phyloP scores from a whole-genome alignment of 345 rosid species.

The Eucalyptus regnans region DNA sequence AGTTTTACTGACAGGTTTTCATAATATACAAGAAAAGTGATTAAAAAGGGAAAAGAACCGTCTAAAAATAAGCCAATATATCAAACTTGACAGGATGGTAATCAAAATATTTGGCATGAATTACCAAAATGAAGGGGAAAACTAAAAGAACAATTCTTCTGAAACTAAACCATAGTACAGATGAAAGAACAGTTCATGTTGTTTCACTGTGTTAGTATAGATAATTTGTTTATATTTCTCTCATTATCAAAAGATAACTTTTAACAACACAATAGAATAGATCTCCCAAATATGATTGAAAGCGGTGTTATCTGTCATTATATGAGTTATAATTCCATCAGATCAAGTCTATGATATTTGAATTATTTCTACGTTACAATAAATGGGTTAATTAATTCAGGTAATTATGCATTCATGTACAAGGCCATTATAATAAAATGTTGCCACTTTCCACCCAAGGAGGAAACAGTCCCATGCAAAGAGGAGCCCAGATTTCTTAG shows the following conservation, averaged over 20 bases:
- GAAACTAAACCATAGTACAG: neutral
- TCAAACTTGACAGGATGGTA: neutral
- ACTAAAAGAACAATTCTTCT: neutral
- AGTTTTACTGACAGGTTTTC: neutral
- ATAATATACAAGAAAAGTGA: neutral
- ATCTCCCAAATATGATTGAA: neutral
- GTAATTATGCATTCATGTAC: neutral
- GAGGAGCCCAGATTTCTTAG: neutral
- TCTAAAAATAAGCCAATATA: neutral
- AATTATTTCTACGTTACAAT: neutral
- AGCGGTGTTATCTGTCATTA: neutral
- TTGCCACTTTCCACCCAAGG: neutral
- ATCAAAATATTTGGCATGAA: neutral
- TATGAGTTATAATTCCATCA: neutral
- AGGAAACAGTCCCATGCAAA: neutral
- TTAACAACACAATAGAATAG: neutral
- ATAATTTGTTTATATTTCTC: neutral
- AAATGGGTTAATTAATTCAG: neutral
- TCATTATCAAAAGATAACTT: neutral
- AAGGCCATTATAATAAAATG: neutral
- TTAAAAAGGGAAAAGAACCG: neutral
- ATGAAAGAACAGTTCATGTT: neutral
- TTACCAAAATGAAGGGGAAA: neutral
- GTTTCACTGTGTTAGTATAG: neutral
- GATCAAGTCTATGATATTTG: neutral